Evolutionary conservation across 1,284 basidiomycete species (phyloP), one percentile per base, ranked within the genome.

Genomic region (Melampsora abietis-canadensis): DNA sequence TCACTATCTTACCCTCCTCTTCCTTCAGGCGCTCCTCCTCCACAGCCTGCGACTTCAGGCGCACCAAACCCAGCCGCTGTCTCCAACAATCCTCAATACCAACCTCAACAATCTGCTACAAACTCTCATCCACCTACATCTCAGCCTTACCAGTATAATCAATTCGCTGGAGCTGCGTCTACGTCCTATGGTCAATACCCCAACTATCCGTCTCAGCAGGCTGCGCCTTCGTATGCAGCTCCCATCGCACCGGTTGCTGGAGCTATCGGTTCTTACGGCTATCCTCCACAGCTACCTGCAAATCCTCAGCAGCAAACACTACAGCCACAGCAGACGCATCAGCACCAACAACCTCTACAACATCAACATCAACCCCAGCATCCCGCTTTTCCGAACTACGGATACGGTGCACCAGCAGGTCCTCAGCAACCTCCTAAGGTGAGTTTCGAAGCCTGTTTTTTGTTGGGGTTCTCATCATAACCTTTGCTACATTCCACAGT

Each of bases 361-460:
- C 63, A n/a, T 5, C 62, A 17, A n/a, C 44, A 21, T 10, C 61
- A 30, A 4, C 10, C 68, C 24, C 62, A 51, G 19, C 72, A 74
- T 46, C 72, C 72, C 24, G 72, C 72, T 48, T 74, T 66, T 66
- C 62, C 72, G 10, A 74, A 74, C 44, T 74, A 74, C 40, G 72
- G 72, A 19, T 74, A 74, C 48, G 72, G 72, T 60, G 27, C 64
- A 12, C 51, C 51, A 51, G 34, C 63, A 51, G 64, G 64, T 60
- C 64, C 72, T 8, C 64, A 66, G 46, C 72, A 66, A 57, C 64
- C 72, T 7, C 54, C 64, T 12, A 74, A 74, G 31, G 72, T 74
- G 34, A 44, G 69, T 54, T n/a, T 8, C 5, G 6, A 48, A 40
- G 37, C 6, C 37, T 12, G 1, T 2, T 40, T 40, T 12, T 12